Conservation (phyloP, 306 rosid genomes). For the Oxytropis ochrocephala region DNA sequence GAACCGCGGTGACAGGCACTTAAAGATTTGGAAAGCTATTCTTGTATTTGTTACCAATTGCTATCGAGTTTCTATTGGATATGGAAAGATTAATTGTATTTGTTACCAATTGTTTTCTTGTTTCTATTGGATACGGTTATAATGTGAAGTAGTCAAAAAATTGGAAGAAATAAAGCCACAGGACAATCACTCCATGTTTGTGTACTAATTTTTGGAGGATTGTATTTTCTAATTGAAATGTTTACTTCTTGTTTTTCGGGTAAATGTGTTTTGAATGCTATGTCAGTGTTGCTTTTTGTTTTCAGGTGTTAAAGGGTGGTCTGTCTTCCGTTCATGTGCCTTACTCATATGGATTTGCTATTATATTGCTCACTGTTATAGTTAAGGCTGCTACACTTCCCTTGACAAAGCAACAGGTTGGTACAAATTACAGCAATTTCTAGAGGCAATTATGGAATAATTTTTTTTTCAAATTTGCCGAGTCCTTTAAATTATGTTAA, state of each 20-base stretch:
- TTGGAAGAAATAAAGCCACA: neutral
- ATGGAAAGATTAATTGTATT: neutral
- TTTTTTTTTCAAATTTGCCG: constrained; percentile 8
- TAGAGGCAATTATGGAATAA: neutral
- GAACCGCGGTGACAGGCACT: no score
- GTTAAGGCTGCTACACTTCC: constrained; percentile 81
- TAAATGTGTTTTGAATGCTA: neutral
- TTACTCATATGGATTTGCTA: constrained; percentile 89
- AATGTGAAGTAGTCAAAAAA: neutral
- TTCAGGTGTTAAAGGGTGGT: constrained; percentile 80
- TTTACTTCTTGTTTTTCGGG: neutral
- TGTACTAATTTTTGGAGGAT: neutral
- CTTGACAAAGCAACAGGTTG: constrained; percentile 92
- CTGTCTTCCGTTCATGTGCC: constrained; percentile 82
- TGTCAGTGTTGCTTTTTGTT: neutral
- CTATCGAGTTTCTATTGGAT: no score
- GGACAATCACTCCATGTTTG: neutral
- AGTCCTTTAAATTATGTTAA: neutral
- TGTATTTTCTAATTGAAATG: neutral
- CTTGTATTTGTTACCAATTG: no score
- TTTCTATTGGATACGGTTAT: neutral
- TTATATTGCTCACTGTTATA: constrained; percentile 77
- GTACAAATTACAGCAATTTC: constrained; percentile 10
- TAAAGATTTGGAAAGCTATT: neutral
- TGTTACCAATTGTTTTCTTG: neutral